Evolutionary conservation across 2,329 filamentous ascomycete genomes (phyloP), one percentile per base, ranked within the genome.

Genomic region (Didymella keratinophila): DNA sequence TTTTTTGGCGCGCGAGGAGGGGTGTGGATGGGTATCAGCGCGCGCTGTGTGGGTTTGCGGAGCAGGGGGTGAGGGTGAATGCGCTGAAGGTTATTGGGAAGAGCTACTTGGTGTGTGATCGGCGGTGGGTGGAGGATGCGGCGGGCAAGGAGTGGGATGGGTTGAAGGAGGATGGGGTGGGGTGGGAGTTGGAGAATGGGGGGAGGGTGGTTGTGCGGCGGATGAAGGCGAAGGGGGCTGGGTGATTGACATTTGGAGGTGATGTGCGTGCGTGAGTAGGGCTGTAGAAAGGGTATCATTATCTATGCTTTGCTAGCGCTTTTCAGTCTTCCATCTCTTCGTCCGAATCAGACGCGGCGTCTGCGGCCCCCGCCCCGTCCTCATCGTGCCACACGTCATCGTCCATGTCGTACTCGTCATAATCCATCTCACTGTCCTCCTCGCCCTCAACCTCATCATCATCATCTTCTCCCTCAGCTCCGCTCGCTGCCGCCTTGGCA

Each of bases 81-180:
- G 87, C 91, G 32, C 80, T 98, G 66, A 96, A 97, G 80, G 95
- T 93, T 73, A 85, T 98, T 53, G 93, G 92, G 0, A 86, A 88
- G 70, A 85, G 89, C 4, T 99, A 99, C 76, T 78, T 97, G 64
- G 80, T 20, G 88, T 92, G 9, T 23, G 90, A 92, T 52, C 76
- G 84, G 58, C 73, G 72, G 3, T 92, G 89, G 75, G 78, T 97
- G 49, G 91, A 95, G 78, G 84, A 82, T 71, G 83, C 86, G 56
- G 84, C 90, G 4, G 87, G 87, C 46, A 81, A 85, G 66, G 81
- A 78, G n/a, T 99, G 94, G 93, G 82, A 86, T 11, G 86, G 87
- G 49, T 78, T 98, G 70, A 82, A 85, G 32, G 81, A 85, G 64
- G 87, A 91, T 71, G 87, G 87, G 2, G 89, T 98, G 1, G 93